phyloP scores from a whole-genome alignment of 2,329 filamentous ascomycete species.

The Thelonectria olida region DNA sequence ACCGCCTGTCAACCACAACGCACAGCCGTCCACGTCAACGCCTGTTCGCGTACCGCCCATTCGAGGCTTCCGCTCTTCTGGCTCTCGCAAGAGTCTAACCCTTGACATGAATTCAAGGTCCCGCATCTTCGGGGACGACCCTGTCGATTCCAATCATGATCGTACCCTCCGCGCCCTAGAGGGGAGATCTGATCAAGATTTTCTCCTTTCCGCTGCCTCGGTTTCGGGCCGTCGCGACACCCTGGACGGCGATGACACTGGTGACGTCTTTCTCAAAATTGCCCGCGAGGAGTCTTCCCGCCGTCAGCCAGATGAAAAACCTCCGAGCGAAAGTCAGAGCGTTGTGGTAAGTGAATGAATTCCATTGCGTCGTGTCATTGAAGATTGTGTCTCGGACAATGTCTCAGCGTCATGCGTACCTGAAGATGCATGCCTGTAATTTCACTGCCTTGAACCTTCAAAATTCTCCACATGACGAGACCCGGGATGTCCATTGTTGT shows the following conservation, averaged over 20 bases:
- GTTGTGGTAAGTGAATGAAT: slow-evolving; percentile 55
- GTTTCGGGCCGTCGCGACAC: slow-evolving; percentile 48
- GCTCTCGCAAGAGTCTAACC: slow-evolving; percentile 63
- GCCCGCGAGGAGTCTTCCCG: slow-evolving; percentile 61
- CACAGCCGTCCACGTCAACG: slow-evolving; percentile 44
- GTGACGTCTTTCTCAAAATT: slow-evolving; percentile 68
- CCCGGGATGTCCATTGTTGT: slow-evolving; percentile 2
- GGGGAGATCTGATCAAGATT: slow-evolving; percentile 45
- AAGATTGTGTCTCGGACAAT: slow-evolving; percentile 3
- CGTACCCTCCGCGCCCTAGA: slow-evolving; percentile 62
- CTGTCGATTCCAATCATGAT: slow-evolving; percentile 57
- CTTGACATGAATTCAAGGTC: slow-evolving; percentile 62
- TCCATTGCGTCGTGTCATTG: background rate
- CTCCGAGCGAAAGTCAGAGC: slow-evolving; percentile 47
- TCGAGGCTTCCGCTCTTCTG: slow-evolving; percentile 65
- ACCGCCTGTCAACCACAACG: slow-evolving; percentile 46
- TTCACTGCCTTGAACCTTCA: background rate
- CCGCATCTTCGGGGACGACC: slow-evolving; percentile 55
- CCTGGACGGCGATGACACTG: slow-evolving; percentile 60
- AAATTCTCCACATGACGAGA: slow-evolving; percentile 5
- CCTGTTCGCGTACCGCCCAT: slow-evolving; percentile 61
- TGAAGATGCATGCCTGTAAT: slow-evolving; percentile 14
- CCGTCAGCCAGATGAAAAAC: slow-evolving; percentile 47
- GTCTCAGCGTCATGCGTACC: slow-evolving; percentile 22
- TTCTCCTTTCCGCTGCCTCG: slow-evolving; percentile 51